Conservation (phyloP, 108 stramenopile genomes). For the Cyclotella choctawhatcheeana region DNA sequence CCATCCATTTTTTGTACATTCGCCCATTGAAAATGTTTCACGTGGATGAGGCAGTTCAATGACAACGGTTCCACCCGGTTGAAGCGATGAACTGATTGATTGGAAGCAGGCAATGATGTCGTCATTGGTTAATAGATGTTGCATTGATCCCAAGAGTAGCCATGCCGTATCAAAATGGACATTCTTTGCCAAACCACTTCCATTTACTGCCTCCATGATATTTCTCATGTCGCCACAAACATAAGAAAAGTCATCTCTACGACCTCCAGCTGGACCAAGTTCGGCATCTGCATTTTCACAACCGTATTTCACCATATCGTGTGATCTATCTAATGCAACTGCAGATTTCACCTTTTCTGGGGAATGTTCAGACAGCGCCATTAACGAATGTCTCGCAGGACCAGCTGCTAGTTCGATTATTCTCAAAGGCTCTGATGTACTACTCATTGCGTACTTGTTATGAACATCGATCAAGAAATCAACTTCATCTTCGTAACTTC, state of each 20-base stretch:
- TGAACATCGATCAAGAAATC: conserved; percentile 73
- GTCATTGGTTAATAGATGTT: conserved; percentile 79
- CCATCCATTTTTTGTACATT: conserved; percentile 82
- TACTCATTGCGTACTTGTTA: background rate
- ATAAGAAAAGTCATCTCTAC: conserved; percentile 57
- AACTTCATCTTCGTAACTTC: conserved; percentile 81
- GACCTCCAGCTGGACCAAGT: conserved; percentile 45
- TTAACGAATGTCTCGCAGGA: conserved; percentile 81
- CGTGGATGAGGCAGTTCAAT: conserved; percentile 86
- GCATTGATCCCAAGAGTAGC: conserved; percentile 80
- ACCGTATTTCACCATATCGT: conserved; percentile 76
- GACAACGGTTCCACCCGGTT: conserved; percentile 64
- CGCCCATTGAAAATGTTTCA: conserved; percentile 82
- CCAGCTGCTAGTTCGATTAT: conserved; percentile 84
- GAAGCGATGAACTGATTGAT: conserved; percentile 46
- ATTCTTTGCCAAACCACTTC: background rate
- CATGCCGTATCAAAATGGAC: conserved; percentile 71
- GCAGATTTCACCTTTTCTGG: conserved; percentile 35
- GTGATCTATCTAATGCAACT: conserved; percentile 70
- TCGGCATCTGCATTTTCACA: conserved; percentile 57
- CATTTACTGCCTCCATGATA: conserved; percentile 14
- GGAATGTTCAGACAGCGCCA: conserved; percentile 48
- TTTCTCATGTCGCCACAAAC: conserved; percentile 70
- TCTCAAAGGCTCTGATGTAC: conserved; percentile 16
- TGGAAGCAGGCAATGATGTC: conserved; percentile 72